These are phyloP conservation scores for Solanum lycopersicoides DNA, from an alignment of 257 asterid genomes.

Conservation along the genomic window DNA sequence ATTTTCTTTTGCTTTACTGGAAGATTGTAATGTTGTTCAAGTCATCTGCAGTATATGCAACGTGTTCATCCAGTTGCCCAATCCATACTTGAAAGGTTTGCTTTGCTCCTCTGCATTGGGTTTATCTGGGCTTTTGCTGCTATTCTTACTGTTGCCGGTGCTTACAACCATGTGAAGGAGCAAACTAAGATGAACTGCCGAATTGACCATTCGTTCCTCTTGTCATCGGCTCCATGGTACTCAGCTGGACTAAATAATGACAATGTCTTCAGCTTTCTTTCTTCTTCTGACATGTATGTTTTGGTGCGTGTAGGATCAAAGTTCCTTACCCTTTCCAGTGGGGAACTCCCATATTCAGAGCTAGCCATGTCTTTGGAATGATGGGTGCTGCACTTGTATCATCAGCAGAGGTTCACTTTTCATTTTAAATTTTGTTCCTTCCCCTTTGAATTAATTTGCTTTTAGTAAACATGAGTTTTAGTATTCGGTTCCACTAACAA, in stretches of 20 bases:
- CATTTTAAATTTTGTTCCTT: not conserved
- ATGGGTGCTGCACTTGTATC: conserved; percentile 97
- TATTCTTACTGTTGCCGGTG: conserved; percentile 95
- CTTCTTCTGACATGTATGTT: not conserved
- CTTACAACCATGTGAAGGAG: conserved; percentile 61
- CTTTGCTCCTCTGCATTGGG: conserved; percentile 67
- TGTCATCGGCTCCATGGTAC: conserved; percentile 93
- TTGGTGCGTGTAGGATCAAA: conserved; percentile 1
- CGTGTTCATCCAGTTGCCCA: conserved; percentile 40
- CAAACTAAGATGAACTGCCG: conserved; percentile 72
- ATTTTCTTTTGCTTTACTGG: not conserved
- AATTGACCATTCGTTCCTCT: conserved; percentile 59
- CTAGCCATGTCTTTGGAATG: conserved; percentile 95
- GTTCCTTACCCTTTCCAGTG: conserved; percentile 76
- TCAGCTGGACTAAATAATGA: not conserved
- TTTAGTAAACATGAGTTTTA: not conserved
- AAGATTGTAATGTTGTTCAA: not conserved
- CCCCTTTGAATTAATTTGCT: not conserved
- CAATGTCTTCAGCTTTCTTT: not conserved
- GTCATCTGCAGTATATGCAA: conserved; percentile 60
- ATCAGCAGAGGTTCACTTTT: conserved; percentile 63
- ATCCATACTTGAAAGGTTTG: conserved; percentile 79
- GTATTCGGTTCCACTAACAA: not conserved
- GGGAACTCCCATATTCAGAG: conserved; percentile 87
- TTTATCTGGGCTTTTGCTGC: conserved; percentile 91